Evolutionary conservation across 75 land plant species (phyloP).

Genomic region (Selaginella tamariscina): DNA sequence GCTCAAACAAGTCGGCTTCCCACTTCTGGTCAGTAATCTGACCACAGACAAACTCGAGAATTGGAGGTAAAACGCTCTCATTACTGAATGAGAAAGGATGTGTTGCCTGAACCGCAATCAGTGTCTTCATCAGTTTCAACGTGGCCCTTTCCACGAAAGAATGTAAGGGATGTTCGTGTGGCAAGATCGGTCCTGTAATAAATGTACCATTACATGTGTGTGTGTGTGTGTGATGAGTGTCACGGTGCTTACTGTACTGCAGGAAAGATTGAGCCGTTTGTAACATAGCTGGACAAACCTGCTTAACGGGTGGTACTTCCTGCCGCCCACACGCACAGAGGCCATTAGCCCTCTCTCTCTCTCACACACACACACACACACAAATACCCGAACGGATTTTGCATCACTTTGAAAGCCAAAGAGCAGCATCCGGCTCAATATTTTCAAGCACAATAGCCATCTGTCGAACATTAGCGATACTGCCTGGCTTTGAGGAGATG

Average conservation of each 20-base stretch:
- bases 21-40: slow-evolving; percentile 60
- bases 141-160: slow-evolving; percentile 62
- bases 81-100: slow-evolving; percentile 98
- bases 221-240: not conserved
- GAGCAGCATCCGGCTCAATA: slow-evolving; percentile 51
- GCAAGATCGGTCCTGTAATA: slow-evolving; percentile 68
- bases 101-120: slow-evolving; percentile 46
- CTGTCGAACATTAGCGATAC: slow-evolving; percentile 67
- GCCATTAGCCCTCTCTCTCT: not conserved
- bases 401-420: slow-evolving; percentile 81
- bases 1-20: slow-evolving; percentile 46
- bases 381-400: slow-evolving; percentile 58
- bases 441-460: slow-evolving; percentile 87
- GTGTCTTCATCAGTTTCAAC: slow-evolving; percentile 72
- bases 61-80: slow-evolving; percentile 45
- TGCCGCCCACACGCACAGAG: slow-evolving; percentile 14
- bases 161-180: slow-evolving; percentile 30
- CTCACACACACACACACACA: not conserved
- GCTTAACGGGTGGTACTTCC: slow-evolving; percentile 81
- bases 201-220: not conserved
- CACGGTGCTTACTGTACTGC: slow-evolving; percentile 56
- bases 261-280: slow-evolving; percentile 71
- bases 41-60: slow-evolving; percentile 71
- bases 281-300: slow-evolving; percentile 68
- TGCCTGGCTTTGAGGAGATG: slow-evolving; percentile 35